phyloP scores from a whole-genome alignment of 129 eudicot species.

The Arctium minus region DNA sequence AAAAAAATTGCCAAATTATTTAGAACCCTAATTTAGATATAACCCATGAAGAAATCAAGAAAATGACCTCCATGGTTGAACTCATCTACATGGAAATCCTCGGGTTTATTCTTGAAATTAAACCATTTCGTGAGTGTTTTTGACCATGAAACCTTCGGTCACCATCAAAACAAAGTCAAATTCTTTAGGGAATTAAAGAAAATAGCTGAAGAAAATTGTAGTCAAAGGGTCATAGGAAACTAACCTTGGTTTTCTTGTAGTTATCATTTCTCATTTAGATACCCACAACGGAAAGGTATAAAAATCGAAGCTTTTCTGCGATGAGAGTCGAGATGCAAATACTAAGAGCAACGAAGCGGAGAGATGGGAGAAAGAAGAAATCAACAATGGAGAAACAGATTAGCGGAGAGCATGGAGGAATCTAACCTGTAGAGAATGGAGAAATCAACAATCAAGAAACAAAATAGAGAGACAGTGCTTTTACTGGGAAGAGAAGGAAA shows the following conservation, averaged over 20 bases:
- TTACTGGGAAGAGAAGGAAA: too few species aligned
- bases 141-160: conserved; percentile 73
- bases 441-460: too few species aligned
- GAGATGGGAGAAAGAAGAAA: too few species aligned
- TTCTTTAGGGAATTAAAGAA: conserved; percentile 9
- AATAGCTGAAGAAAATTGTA: neutral
- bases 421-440: too few species aligned
- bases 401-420: too few species aligned
- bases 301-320: too few species aligned
- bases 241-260: conserved; percentile 81
- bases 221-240: neutral
- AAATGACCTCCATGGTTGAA: conserved; percentile 48
- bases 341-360: too few species aligned
- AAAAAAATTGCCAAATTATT: neutral
- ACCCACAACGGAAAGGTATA: neutral
- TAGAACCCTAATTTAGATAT: too few species aligned
- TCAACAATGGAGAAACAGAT: too few species aligned
- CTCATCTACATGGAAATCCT: conserved; percentile 78
- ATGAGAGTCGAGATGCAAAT: too few species aligned
- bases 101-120: conserved; percentile 73
- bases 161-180: conserved; percentile 18
- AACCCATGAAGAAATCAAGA: neutral
- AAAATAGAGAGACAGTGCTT: too few species aligned
- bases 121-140: conserved; percentile 87
- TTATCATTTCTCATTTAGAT: conserved; percentile 65